A percentile compares a stretch with the other conserved stretches of the same genome.
Conservation (phyloP, 805 yeast species). For the Priceomyces fermenticarens region DNA sequence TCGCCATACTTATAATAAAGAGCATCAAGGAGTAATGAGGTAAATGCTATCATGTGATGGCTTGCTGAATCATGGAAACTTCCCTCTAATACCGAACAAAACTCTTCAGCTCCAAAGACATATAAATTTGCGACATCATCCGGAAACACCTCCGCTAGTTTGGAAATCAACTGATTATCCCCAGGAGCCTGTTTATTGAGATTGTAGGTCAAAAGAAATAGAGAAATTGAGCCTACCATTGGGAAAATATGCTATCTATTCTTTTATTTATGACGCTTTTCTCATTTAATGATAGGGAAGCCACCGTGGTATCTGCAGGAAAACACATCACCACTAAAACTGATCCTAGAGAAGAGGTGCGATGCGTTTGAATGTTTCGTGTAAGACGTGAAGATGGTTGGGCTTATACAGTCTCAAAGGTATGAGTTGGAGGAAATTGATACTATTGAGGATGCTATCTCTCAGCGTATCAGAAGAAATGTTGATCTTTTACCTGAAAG, state of each 20-base stretch:
- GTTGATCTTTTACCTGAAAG: conserved; percentile 47
- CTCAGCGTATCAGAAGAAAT: conserved; percentile 58
- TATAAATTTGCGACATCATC: conserved; percentile 41
- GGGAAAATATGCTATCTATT: too few relatives aligned
- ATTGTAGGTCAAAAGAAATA: conserved; percentile 50
- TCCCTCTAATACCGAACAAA: conserved; percentile 56
- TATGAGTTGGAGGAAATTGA: conserved; percentile 62
- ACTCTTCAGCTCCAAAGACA: conserved; percentile 67
- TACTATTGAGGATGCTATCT: conserved; percentile 62
- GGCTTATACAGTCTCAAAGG: conserved; percentile 33
- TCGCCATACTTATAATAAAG: conserved; percentile 32
- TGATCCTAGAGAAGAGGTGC: too few relatives aligned
- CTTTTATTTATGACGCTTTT: too few relatives aligned
- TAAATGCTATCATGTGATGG: conserved; percentile 31
- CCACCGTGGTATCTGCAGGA: too few relatives aligned
- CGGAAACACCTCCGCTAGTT: conserved; percentile 25
- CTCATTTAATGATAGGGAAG: too few relatives aligned
- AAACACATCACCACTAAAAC: too few relatives aligned
- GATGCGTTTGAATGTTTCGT: too few relatives aligned
- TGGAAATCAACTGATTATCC: conserved; percentile 25
- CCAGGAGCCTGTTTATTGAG: conserved; percentile 48
- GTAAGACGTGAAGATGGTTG: not conserved
- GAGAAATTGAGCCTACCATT: conserved; percentile 8
- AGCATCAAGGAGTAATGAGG: conserved; percentile 30
- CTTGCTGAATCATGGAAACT: conserved; percentile 39